phyloP scores from a whole-genome alignment of 2,329 filamentous ascomycete species.

The Periconia macrospinosa region DNA sequence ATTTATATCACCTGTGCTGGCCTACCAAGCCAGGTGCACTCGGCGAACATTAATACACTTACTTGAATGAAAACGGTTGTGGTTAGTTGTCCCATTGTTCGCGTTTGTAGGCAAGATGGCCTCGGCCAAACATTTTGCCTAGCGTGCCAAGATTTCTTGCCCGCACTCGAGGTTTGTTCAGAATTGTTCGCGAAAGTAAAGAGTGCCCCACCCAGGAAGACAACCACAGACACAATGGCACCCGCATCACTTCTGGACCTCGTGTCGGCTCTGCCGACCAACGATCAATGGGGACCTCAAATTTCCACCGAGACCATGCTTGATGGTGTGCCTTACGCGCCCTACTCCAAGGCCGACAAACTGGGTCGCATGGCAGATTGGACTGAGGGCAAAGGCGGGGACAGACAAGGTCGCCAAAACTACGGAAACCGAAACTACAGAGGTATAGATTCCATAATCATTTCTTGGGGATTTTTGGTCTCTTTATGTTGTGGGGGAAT shows the following conservation, averaged over 20 bases:
- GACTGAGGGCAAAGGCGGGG: slow-evolving; percentile 85
- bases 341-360: slow-evolving; percentile 98
- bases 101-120: neutral
- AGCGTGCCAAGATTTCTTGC: slow-evolving; percentile 12
- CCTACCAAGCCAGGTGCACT: neutral
- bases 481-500: neutral
- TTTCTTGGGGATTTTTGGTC: neutral
- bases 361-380: slow-evolving; percentile 99
- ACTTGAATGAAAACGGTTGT: neutral
- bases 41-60: neutral
- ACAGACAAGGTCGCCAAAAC: slow-evolving; percentile 79
- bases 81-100: neutral
- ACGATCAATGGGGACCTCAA: slow-evolving; percentile 75
- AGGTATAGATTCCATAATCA: slow-evolving; percentile 56
- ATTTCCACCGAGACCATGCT: slow-evolving; percentile 84
- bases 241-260: slow-evolving; percentile 52
- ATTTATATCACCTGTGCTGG: neutral
- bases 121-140: slow-evolving; percentile 1
- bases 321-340: slow-evolving; percentile 93
- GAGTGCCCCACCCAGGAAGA: neutral
- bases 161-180: slow-evolving; percentile 8
- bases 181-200: slow-evolving; percentile 19
- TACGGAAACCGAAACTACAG: slow-evolving; percentile 87
- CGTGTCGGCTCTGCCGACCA: slow-evolving; percentile 50
- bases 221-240: slow-evolving; percentile 43